Base-by-base conservation (phyloP, 331 rosid genomes). In the Ulmus americana region DNA sequence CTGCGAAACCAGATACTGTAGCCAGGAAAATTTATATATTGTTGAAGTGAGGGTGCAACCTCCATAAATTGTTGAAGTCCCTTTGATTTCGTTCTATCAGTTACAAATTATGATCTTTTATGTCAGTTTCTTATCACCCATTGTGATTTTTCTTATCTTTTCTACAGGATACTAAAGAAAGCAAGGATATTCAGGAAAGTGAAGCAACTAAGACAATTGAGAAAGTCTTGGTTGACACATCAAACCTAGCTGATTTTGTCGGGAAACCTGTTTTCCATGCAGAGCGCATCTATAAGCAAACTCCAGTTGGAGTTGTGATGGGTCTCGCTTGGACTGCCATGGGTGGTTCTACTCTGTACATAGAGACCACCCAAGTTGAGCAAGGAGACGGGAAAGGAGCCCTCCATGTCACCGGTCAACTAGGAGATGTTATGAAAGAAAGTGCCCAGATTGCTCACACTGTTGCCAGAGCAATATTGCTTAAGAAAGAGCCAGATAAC, bases 291-390 rank as follows among this genome's bases (percentile, higher is more conserved):
- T 94, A 85, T 49, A 80, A 84, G 55, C 87, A 72, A 74, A 94
- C 96, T 58, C 99, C 99, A 10, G 59, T 75, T 38, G 99, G 99
- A 63, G 99, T 94, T 15, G 99, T 94, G 39, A 87, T 94, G 99
- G 99, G 99, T 72, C 97, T 94, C 63, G 99, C 99, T 61, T 94
- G 97, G 99, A 90, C 97, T 45, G 85, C 97, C 66, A 94, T 94
- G 99, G 99, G 99, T 12, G 99, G 99, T 28, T 94, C 97, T 69
- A 94, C 99, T 1, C 80, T 94, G 54, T 90, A 94, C 75, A 87
- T 94, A 68, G 97, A 90, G 81, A 94, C 99, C 28, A 77, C 87
- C 56, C 68, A 76, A 48, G 69, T 90, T 68, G 96, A 94, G 76
- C 83, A 90, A 84, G 90, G 82, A 72, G 96, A 94, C 44, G 97